Conservation (phyloP, 352 stramenopile species). For the Globisporangium nagaii region DNA sequence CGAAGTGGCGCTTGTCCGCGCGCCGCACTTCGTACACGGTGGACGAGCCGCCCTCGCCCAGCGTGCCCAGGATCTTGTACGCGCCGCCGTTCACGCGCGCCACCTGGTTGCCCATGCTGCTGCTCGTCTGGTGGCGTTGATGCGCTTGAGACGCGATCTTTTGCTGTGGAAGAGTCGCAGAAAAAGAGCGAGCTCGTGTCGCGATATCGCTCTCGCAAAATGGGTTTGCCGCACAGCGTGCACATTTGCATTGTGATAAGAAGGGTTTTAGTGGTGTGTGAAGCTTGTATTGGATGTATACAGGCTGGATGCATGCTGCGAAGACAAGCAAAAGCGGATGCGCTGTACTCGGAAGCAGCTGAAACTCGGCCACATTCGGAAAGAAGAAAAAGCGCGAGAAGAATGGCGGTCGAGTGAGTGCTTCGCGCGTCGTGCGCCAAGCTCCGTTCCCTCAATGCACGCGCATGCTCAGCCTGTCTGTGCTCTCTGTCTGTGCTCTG, state of each 20-base stretch:
- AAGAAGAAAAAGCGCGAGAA: background rate
- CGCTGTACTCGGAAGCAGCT: background rate
- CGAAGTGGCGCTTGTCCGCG: constrained; percentile 22
- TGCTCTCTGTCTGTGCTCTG: background rate
- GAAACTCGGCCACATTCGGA: background rate
- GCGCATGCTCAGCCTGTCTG: no score
- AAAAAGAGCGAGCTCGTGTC: background rate
- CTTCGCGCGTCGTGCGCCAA: no score
- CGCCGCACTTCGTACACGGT: constrained; percentile 54
- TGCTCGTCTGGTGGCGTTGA: background rate
- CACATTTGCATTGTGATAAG: no score
- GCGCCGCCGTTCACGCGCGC: constrained; percentile 51
- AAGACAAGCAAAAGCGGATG: background rate
- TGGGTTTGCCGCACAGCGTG: no score
- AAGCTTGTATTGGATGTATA: background rate
- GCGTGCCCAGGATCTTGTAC: constrained; percentile 41
- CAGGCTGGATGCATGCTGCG: background rate
- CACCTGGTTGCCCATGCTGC: constrained; percentile 51
- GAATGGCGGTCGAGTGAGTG: constrained; percentile 4
- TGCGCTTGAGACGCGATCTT: constrained; percentile 8
- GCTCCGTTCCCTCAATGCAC: no score
- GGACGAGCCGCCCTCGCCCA: constrained; percentile 73
- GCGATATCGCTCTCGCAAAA: no score
- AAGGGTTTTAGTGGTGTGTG: background rate
- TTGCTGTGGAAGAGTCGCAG: constrained; percentile 4